Evolutionary conservation across 768 basidiomycete genomes (phyloP), one percentile per base, ranked within the genome.

Genomic region (Sporobolomyces pararoseus): DNA sequence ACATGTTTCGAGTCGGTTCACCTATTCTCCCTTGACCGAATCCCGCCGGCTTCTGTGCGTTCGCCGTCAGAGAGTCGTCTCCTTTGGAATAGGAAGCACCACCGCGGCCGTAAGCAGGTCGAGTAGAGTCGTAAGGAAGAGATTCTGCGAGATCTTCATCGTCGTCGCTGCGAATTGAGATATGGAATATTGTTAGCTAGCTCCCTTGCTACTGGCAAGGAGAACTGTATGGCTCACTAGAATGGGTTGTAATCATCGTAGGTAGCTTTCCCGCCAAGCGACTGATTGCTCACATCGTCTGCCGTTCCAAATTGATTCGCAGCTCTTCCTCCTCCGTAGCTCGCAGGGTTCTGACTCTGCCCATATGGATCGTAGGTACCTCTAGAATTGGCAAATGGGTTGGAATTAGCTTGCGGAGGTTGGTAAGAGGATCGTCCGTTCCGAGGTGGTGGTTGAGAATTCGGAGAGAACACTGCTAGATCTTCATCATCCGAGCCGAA

Each of bases 401-500:
- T 55, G 53, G 23, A 46, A 31, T 44, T 51, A n/a, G 34, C 42
- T 19, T 35, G 32, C 27, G 29, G 51, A 17, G n/a, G n/a, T n/a
- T n/a, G n/a, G 47, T 49, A 9, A 14, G 29, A 51, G 31, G 50
- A 44, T 39, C 51, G 39, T 29, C 12, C 46, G 69, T 27, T 23
- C 35, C 37, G 65, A 0, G 58, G 68, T 42, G 21, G 68, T 50
- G 27, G 58, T 4, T 19, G 58, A 42, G 39, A 46, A 42, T 46
- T 47, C 17, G 66, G 57, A 1, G 59, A 32, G 61, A 66, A 73
- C 25, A 73, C 67, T 31, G 68, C 42, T 39, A 73, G 65, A 62
- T 73, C 72, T 51, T 72, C 71, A 32, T 73, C 72, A 65, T 73
- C 72, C 25, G 68, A 69, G 37, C 66, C 72, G 58, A 63, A 69